Conservation (phyloP, 306 rosid species). For the Abrus pulchellus region DNA sequence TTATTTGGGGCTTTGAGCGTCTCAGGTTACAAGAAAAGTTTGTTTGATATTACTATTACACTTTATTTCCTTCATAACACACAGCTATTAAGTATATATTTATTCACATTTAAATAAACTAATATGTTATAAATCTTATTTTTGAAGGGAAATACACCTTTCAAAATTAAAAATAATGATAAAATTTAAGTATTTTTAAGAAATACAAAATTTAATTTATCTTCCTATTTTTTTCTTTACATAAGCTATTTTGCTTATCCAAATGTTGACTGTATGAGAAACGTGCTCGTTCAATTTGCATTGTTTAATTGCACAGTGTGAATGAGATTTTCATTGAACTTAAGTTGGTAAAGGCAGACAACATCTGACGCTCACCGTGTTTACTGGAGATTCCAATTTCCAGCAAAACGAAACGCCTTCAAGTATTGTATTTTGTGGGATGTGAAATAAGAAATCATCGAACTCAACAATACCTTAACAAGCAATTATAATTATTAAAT, state of each 20-base stretch:
- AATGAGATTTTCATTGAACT: conserved; percentile 28
- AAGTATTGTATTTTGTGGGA: neutral
- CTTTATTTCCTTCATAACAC: neutral
- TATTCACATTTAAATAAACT: neutral
- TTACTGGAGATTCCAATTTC: conserved; percentile 46
- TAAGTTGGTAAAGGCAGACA: conserved; percentile 41
- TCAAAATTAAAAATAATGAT: no score
- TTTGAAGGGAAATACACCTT: no score
- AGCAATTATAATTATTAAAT: no score
- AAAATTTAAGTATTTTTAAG: no score
- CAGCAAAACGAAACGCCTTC: neutral
- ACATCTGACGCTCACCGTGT: conserved; percentile 43
- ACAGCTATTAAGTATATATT: neutral
- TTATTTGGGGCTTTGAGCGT: no score
- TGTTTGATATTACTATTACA: no score
- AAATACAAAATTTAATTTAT: no score
- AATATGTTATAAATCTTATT: neutral
- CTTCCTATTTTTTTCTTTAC: neutral
- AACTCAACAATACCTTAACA: neutral
- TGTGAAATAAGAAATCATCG: neutral
- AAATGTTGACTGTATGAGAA: conserved; percentile 20
- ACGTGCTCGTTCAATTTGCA: conserved; percentile 1
- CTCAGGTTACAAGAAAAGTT: no score
- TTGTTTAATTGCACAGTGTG: conserved; percentile 28
- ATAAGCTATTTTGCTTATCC: neutral